Evolutionary conservation across 1,284 basidiomycete genomes (phyloP).

Genomic region (Cutaneotrichosporon dermatis): DNA sequence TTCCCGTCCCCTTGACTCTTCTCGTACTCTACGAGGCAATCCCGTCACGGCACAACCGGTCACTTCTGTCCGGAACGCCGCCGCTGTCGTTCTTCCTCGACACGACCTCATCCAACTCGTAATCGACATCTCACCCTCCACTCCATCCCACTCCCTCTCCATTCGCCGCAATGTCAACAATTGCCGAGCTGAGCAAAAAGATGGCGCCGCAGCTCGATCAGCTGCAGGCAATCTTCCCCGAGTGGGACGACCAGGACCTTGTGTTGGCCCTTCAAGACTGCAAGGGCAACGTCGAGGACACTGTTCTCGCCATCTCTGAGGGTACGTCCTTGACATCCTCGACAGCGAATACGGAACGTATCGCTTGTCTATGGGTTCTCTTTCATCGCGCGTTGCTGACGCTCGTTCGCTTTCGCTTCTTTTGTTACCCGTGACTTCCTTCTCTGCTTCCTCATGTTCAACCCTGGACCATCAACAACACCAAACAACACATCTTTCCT

Average conservation of each 20-base stretch:
- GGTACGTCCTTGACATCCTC: slow-evolving; percentile 30
- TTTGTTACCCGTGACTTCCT: not conserved
- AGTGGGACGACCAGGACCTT: slow-evolving; percentile 48
- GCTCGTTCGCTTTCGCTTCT: not conserved
- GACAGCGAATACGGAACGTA: not conserved
- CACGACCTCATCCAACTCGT: not conserved
- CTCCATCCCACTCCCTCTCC: not conserved
- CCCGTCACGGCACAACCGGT: not conserved
- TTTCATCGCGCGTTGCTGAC: slow-evolving; percentile 3
- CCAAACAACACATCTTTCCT: too few relatives aligned
- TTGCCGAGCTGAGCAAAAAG: slow-evolving; percentile 39
- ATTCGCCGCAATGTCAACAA: slow-evolving; percentile 35
- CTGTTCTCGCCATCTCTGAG: slow-evolving; percentile 47
- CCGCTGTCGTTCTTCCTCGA: not conserved
- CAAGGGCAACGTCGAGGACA: slow-evolving; percentile 48
- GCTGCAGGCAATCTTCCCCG: slow-evolving; percentile 46
- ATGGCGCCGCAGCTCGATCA: slow-evolving; percentile 42
- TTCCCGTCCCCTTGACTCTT: not conserved
- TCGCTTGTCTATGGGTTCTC: not conserved
- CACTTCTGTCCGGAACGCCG: not conserved
- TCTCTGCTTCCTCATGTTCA: not conserved
- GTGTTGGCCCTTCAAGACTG: slow-evolving; percentile 46
- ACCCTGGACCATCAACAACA: not conserved
- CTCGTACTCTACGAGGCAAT: not conserved
- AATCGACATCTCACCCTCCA: not conserved